Evolutionary conservation across 73 alveolate species (phyloP).

Genomic region (Diophrys appendiculata): DNA sequence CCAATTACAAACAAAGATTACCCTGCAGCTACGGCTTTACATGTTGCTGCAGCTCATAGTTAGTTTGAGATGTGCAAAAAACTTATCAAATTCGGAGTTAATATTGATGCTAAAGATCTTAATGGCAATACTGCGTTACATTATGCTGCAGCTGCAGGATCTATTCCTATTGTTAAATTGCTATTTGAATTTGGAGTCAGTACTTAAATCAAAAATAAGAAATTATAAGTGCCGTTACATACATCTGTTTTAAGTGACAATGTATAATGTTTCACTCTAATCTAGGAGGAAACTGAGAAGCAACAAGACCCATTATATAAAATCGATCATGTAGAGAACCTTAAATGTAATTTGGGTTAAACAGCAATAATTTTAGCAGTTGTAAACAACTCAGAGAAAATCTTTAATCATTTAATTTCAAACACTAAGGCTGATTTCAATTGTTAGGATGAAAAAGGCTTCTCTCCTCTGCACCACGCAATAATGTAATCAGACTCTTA

Average conservation of each 20-base stretch:
- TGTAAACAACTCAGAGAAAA: constrained; percentile 53
- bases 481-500: constrained; percentile 10
- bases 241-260: constrained; percentile 45
- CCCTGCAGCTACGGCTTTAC: constrained; percentile 63
- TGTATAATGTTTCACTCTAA: constrained; percentile 17
- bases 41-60: constrained; percentile 55
- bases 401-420: constrained; percentile 32
- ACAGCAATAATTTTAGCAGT: constrained; percentile 54
- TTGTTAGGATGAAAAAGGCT: constrained; percentile 57
- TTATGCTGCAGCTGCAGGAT: constrained; percentile 60
- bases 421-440: constrained; percentile 15
- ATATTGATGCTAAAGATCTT: constrained; percentile 37
- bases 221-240: constrained; percentile 40
- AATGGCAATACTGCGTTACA: constrained; percentile 60
- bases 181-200: constrained; percentile 15
- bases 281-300: constrained; percentile 35
- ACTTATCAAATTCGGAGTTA: constrained; percentile 23
- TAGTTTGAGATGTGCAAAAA: constrained; percentile 34
- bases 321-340: constrained; percentile 17
- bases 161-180: constrained; percentile 7
- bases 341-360: constrained; percentile 18
- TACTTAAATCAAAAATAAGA: constrained; percentile 19
- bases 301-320: constrained; percentile 10
- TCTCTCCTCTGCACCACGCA: constrained; percentile 42
- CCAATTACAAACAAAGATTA: constrained; percentile 42